Conservation (phyloP, 1,284 basidiomycete genomes). For the Peniophora sp. region DNA sequence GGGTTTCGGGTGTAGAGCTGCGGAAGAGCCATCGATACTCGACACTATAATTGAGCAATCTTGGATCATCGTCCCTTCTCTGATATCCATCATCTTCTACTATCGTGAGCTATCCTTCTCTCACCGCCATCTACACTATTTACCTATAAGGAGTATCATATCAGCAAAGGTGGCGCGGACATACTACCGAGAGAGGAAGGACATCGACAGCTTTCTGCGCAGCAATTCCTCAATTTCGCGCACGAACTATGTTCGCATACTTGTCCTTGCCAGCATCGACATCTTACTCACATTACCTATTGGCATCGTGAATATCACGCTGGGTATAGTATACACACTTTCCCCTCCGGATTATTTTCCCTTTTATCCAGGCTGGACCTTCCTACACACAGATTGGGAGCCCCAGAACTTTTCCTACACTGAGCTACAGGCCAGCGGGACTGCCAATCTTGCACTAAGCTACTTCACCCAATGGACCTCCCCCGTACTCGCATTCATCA, state of each 20-base stretch:
- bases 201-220: background rate
- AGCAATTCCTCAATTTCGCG: background rate
- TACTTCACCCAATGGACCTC: background rate
- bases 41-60: background rate
- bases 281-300: background rate
- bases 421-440: background rate
- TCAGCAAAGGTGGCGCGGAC: background rate
- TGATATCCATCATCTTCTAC: background rate
- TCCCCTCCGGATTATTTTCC: background rate
- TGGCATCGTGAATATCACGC: background rate
- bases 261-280: background rate
- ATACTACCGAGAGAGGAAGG: background rate
- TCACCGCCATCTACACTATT: too few species aligned
- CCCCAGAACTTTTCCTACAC: background rate
- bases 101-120: background rate
- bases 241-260: background rate
- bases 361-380: background rate
- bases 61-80: background rate
- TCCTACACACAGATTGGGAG: background rate
- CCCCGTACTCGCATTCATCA: background rate
- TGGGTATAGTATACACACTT: too few species aligned
- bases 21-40: background rate
- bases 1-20: background rate
- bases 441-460: too few species aligned
- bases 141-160: too few species aligned